Evolutionary conservation across 257 asterid genomes (phyloP).

Genomic region (Nicotiana tabacum): DNA sequence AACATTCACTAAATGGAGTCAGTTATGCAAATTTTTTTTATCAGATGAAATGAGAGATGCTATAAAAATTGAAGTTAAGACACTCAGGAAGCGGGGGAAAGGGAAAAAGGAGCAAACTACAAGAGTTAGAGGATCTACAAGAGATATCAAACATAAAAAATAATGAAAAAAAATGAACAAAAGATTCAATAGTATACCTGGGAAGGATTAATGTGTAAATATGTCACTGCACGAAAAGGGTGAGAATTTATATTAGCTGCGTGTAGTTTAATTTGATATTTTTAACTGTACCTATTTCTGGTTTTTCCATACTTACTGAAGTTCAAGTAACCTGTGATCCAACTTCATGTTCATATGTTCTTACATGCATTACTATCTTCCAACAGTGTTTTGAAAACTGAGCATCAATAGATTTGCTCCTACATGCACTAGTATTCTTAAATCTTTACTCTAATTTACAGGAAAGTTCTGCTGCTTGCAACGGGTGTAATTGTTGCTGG

Average conservation of each 20-base stretch:
- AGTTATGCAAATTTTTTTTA: neutral
- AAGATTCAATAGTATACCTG: neutral
- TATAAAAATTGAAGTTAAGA: neutral
- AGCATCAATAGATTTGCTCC: neutral
- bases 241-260: neutral
- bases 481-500: constrained; percentile 88
- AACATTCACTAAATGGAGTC: neutral
- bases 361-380: neutral
- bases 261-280: neutral
- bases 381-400: neutral
- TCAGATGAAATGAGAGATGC: neutral
- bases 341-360: neutral
- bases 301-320: neutral
- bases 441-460: constrained; percentile 22
- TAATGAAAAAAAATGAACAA: neutral
- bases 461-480: constrained; percentile 79
- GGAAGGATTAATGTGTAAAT: neutral
- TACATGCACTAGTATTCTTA: neutral
- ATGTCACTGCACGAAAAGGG: neutral
- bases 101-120: neutral
- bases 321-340: neutral
- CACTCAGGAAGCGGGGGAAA: neutral
- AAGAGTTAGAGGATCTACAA: neutral
- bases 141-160: neutral
- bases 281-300: neutral